Percentiles rank a stretch among this genome's conserved stretches.
phyloP scores from a whole-genome alignment of 2,329 filamentous ascomycete species.

The Conoideocrella luteorostrata region DNA sequence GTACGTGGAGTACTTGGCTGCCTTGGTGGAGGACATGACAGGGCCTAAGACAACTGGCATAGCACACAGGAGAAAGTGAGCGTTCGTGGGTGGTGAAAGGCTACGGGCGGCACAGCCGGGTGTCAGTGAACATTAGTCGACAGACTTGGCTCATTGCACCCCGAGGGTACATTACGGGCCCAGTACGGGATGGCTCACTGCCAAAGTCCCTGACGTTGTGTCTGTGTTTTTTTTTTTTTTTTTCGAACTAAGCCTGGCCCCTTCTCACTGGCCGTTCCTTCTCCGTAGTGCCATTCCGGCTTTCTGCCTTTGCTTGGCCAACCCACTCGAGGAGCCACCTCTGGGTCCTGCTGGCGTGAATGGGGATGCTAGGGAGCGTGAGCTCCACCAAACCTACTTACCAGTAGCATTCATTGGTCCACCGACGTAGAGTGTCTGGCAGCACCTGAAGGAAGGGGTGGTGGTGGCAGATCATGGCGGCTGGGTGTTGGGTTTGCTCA shows the following conservation, averaged over 20 bases:
- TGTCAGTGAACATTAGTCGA: neutral
- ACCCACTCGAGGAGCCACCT: constrained; percentile 1
- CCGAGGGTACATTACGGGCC: neutral
- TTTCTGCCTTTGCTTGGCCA: constrained; percentile 14
- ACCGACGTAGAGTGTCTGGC: neutral
- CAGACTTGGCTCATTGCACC: neutral
- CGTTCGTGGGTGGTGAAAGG: constrained; percentile 10
- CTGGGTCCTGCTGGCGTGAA: constrained; percentile 8
- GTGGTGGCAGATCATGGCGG: neutral
- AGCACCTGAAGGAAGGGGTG: neutral
- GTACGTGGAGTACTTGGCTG: neutral
- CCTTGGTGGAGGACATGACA: neutral
- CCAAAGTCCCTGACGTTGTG: neutral
- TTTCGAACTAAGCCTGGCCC: too few relatives aligned
- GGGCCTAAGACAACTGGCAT: neutral
- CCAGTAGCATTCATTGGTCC: constrained; percentile 6
- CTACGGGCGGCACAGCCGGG: constrained; percentile 19
- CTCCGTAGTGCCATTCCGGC: constrained; percentile 12
- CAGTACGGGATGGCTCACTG: neutral
- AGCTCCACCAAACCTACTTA: constrained; percentile 5
- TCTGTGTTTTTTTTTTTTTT: constrained; percentile 1
- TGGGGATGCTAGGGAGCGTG: constrained; percentile 6
- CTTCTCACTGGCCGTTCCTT: constrained; percentile 1
- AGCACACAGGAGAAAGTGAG: neutral
- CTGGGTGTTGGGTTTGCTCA: too few relatives aligned